Percentiles rank a stretch among this genome's conserved stretches.
These are phyloP conservation scores for Petunia axillaris DNA, from an alignment of 257 asterid species.

Conservation along the genomic window DNA sequence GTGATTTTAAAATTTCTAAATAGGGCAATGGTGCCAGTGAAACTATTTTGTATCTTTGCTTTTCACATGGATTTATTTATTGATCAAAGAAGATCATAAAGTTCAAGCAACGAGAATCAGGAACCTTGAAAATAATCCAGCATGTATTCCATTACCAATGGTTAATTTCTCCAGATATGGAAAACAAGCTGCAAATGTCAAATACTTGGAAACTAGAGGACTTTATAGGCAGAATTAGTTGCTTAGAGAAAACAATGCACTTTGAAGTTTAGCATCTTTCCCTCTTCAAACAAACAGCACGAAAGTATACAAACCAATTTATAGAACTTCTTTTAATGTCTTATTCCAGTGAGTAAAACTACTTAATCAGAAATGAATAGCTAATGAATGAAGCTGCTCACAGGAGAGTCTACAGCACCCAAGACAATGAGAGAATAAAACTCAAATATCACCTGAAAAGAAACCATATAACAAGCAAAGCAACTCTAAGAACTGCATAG, in stretches of 20 bases:
- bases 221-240: neutral
- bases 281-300: neutral
- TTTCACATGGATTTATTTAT: neutral
- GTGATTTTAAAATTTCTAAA: neutral
- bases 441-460: neutral
- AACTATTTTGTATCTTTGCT: neutral
- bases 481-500: conserved; percentile 11
- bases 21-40: neutral
- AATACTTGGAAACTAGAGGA: neutral
- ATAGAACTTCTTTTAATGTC: neutral
- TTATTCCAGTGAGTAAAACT: neutral
- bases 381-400: neutral
- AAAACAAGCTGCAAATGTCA: too few relatives aligned
- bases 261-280: neutral
- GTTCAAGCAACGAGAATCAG: neutral
- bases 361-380: neutral
- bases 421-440: neutral
- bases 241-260: neutral
- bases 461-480: neutral
- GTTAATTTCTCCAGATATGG: neutral
- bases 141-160: neutral
- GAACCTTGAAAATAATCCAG: neutral
- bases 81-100: neutral
- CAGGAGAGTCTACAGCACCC: neutral
- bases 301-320: neutral